A percentile compares a stretch with the other conserved stretches of the same genome.
Conservation (phyloP, 345 rosid species). For the Salix suchowensis region DNA sequence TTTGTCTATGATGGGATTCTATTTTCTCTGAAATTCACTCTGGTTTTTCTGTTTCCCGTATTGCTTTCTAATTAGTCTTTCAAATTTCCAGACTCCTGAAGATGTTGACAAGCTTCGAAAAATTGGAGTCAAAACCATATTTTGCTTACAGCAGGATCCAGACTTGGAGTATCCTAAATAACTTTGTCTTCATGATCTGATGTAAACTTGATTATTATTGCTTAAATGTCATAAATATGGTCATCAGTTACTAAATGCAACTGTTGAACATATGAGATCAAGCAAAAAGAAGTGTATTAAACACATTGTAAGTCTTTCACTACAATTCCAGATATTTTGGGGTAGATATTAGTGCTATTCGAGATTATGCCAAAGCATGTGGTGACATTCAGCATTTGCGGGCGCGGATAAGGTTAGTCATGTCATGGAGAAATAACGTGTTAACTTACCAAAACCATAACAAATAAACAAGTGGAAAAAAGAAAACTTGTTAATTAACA, state of each 20-base stretch:
- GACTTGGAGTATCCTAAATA: constrained; percentile 84
- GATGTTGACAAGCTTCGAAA: constrained; percentile 82
- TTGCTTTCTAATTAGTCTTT: constrained; percentile 9
- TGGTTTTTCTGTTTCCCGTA: not conserved
- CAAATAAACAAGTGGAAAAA: not conserved
- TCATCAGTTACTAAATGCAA: not conserved
- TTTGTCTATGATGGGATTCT: not conserved
- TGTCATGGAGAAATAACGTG: not conserved
- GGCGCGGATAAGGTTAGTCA: constrained; percentile 70
- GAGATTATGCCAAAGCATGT: constrained; percentile 50
- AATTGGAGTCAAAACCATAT: constrained; percentile 86
- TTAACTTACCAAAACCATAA: not conserved
- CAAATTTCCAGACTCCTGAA: constrained; percentile 55
- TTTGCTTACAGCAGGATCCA: constrained; percentile 88
- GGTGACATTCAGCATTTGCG: constrained; percentile 74
- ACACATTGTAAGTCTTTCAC: constrained; percentile 36
- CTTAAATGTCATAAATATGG: not conserved
- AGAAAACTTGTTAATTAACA: not conserved
- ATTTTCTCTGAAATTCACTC: not conserved
- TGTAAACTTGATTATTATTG: not conserved
- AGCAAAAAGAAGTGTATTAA: not conserved
- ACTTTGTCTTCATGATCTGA: not conserved
- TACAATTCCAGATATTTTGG: constrained; percentile 68
- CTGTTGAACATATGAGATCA: not conserved
- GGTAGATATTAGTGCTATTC: constrained; percentile 78